Conservation (phyloP, 176 grass and related monocot genomes). For the Oryza punctata region DNA sequence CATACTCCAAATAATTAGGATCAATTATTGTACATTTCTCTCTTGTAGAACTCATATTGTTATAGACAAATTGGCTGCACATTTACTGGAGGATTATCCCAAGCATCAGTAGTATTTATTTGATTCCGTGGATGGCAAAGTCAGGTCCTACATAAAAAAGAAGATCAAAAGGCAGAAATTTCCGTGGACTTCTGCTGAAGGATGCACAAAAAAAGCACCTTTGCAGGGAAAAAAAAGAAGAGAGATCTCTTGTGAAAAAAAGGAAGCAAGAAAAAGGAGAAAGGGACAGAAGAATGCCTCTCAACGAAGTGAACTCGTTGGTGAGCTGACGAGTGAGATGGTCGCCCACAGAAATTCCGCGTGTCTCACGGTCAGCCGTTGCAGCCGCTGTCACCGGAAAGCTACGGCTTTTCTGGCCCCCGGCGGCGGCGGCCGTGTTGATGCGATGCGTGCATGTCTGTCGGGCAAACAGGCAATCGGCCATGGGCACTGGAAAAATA, state of each 20-base stretch:
- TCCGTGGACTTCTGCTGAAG: not conserved
- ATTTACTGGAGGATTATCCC: not conserved
- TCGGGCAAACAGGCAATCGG: too few relatives aligned
- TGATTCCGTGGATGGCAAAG: not conserved
- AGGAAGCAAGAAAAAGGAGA: not conserved
- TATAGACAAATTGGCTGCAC: too few relatives aligned
- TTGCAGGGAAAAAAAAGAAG: not conserved
- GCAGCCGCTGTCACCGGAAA: not conserved
- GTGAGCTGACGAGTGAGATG: not conserved
- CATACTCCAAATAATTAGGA: not conserved
- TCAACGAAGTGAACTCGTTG: not conserved
- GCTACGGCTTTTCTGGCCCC: not conserved
- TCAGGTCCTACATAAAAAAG: not conserved
- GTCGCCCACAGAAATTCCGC: not conserved
- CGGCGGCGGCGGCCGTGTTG: not conserved
- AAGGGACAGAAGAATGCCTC: not conserved
- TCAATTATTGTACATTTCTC: too few relatives aligned
- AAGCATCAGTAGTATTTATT: not conserved
- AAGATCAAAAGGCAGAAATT: constrained; percentile 3
- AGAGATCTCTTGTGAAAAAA: not conserved
- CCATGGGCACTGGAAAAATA: too few relatives aligned
- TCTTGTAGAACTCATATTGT: too few relatives aligned
- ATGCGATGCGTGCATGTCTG: not conserved
- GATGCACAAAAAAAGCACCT: not conserved
- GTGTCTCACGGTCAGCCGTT: constrained; percentile 5